Base-by-base conservation (phyloP, 2,329 filamentous ascomycete genomes). In the Apiospora hydei region DNA sequence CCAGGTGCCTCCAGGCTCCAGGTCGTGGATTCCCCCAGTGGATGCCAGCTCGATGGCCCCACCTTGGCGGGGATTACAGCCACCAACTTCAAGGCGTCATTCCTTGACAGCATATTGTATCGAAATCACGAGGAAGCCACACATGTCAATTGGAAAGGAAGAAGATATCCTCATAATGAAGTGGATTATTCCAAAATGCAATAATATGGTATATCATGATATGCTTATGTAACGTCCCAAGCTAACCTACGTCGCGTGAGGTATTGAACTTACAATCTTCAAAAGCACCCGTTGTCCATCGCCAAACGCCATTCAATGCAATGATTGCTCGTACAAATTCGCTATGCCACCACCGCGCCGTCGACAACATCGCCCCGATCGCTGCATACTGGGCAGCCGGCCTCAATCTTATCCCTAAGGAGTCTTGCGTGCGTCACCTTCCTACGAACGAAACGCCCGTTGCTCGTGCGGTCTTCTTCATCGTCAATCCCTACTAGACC, bases 341-440 rank as follows among this genome's bases (percentile, higher is more conserved):
- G 38, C 46, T 57, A 51, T 53, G 43, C 47, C 46, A 18, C 18
- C 38, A 49, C 26, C 38, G 38, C 16, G 16, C 72, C 72, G 18
- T 73, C 72, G 26, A 77, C 78, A 11, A 74, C 74, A 41, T 80
- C 79, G 69, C 78, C 80, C 75, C 78, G 80, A 57, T 77, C 76
- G 71, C 77, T 79, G 77, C 90, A 92, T 24, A 91, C 84, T 0
- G 90, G 89, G 82, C 92, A 94, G 0, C 91, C 92, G 11, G 86
- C 88, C 66, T 86, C 84, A 47, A 96, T 87, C 73, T 90, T 90
- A 77, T 95, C 93, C 76, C 91, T 88, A 73, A 98, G 83, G 71
- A 98, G 81, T 74, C 94, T 89, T 51, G 95, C 95, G 79, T 94
- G 94, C 75, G 93, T 96, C 41, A 98, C 94, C 82, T 98, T 98